Conservation (phyloP, 345 rosid species). For the Pelargonium nanum region DNA sequence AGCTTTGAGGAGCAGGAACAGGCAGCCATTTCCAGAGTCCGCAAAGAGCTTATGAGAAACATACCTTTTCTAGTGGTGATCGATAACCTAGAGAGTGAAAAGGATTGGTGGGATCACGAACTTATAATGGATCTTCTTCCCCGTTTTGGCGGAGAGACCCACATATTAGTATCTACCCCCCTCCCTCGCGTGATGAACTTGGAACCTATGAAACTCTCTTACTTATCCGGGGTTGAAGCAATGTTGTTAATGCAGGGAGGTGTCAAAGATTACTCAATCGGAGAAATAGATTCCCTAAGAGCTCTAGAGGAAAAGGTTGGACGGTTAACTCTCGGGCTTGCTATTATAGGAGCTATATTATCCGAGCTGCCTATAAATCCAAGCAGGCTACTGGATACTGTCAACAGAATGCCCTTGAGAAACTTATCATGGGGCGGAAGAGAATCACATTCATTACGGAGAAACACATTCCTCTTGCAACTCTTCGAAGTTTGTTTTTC, state of each 20-base stretch:
- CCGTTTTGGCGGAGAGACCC: slow-evolving; percentile 87
- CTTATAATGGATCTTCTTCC: slow-evolving; percentile 96
- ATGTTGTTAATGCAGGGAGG: slow-evolving; percentile 73
- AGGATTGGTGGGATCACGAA: slow-evolving; percentile 95
- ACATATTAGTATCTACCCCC: slow-evolving; percentile 66
- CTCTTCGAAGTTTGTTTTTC: slow-evolving; percentile 94
- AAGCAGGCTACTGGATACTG: slow-evolving; percentile 73
- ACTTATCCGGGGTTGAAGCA: slow-evolving; percentile 79
- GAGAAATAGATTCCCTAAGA: slow-evolving; percentile 67
- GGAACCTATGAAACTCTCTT: slow-evolving; percentile 72
- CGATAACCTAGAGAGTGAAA: slow-evolving; percentile 87
- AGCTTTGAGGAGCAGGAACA: slow-evolving; percentile 94
- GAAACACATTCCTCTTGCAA: slow-evolving; percentile 57
- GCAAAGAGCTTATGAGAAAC: slow-evolving; percentile 82
- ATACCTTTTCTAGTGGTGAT: slow-evolving; percentile 79
- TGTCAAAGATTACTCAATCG: slow-evolving; percentile 44
- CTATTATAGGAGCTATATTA: slow-evolving; percentile 67
- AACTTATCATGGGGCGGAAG: slow-evolving; percentile 53
- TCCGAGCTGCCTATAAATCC: slow-evolving; percentile 89
- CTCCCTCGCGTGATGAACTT: slow-evolving; percentile 75
- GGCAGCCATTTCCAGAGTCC: slow-evolving; percentile 55
- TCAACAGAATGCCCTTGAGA: slow-evolving; percentile 72
- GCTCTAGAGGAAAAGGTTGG: slow-evolving; percentile 79
- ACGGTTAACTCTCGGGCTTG: slow-evolving; percentile 67
- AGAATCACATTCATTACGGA: slow-evolving; percentile 35